Percentiles rank a stretch among this genome's conserved stretches.
These are phyloP conservation scores for Fusarium keratoplasticum DNA, from an alignment of 2,329 filamentous ascomycete genomes.

Conservation along the genomic window DNA sequence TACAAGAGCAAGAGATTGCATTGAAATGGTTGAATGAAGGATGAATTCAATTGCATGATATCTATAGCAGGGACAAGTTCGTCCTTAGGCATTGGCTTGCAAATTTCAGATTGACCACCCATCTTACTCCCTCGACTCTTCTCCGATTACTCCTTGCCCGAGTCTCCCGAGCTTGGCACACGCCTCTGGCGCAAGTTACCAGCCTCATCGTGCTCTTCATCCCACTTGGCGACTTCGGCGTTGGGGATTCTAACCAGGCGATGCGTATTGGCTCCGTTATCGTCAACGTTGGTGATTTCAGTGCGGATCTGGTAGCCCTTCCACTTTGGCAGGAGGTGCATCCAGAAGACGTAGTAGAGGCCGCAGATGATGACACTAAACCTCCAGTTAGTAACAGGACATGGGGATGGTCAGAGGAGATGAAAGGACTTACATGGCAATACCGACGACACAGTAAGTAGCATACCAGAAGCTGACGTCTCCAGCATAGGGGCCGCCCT, in stretches of 20 bases:
- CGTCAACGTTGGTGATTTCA: constrained; percentile 60
- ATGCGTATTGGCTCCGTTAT: constrained; percentile 57
- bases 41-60: neutral
- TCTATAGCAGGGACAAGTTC: neutral
- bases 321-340: constrained; percentile 64
- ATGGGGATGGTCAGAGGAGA: neutral
- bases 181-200: constrained; percentile 35
- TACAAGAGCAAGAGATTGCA: neutral
- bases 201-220: constrained; percentile 66
- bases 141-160: neutral
- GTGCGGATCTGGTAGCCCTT: constrained; percentile 67
- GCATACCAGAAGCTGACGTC: constrained; percentile 81
- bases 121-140: neutral
- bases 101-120: neutral
- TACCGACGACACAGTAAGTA: constrained; percentile 73
- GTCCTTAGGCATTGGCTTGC: neutral
- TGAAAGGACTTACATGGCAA: constrained; percentile 67
- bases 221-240: constrained; percentile 64
- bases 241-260: constrained; percentile 65
- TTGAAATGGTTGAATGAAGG: neutral
- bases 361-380: constrained; percentile 62
- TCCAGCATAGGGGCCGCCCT: constrained; percentile 67
- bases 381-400: neutral
- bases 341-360: constrained; percentile 70
- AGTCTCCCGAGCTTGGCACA: neutral